Base-by-base conservation (phyloP, 2,329 filamentous ascomycete species). In the Curvularia spicifera region DNA sequence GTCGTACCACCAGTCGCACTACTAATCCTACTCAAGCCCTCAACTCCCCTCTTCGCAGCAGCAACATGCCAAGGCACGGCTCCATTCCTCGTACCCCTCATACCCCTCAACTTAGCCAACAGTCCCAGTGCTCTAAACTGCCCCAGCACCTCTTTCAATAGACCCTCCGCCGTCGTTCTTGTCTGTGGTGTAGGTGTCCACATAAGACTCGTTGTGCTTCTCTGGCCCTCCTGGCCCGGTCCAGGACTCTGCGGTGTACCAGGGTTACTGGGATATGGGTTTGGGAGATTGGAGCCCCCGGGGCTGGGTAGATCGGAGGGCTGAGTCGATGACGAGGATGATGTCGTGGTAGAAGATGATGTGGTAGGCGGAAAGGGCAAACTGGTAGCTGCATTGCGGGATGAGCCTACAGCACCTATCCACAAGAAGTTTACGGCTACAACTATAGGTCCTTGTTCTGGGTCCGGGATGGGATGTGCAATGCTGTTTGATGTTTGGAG, bases 61-160 rank as follows among this genome's bases (percentile, higher is more conserved):
- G 87, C 88, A 59, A 94, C 80, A 80, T 94, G 91, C 89, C 91
- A 91, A 18, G 91, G 91, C 67, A 90, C 79, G n/a, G 87, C 82
- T 15, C 78, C 78, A 69, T 88, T 86, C 48, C 78, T 82, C 53
- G 60, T 86, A 80, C 59, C 82, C 76, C 68, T 86, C 83, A 69
- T 87, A 79, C 68, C 89, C 59, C 89, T 85, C 22, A 87, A 84
- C 62, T 87, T 83, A 1, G 89, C 90, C 66, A 95, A 72, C 18
- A 90, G 85, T 0, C 87, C 88, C 61, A 95, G 72, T 0, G 85
- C 87, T 43, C 90, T 79, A 70, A 89, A 94, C 73, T 88, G 85
- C 29, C 80, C 83, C 56, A 95, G 71, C 73, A 91, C 87, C 71
- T 95, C 91, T 63, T 87, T 81, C 35, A 94, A 73, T 20, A 91